Percentiles rank a stretch among this genome's conserved stretches.
Evolutionary conservation across 129 eudicot species (phyloP).

Genomic region (Lonicera japonica): DNA sequence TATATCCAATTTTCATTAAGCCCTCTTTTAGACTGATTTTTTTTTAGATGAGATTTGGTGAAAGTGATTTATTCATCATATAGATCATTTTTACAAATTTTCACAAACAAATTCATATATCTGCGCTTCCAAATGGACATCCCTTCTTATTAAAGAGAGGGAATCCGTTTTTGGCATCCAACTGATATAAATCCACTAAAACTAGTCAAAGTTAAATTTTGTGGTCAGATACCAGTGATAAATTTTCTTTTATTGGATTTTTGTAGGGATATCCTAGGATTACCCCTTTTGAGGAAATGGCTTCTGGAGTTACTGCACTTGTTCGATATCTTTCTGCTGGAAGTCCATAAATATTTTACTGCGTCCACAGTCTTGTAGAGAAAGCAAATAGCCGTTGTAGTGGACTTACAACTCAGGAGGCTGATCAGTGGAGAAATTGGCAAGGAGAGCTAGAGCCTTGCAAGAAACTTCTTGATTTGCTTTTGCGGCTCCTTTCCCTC

Average conservation of each 20-base stretch:
- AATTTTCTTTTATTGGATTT: conserved; percentile 8
- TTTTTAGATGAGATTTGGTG: no score
- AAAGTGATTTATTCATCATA: no score
- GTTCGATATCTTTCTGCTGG: conserved; percentile 98
- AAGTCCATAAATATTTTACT: conserved; percentile 72
- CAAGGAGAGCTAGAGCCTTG: conserved; percentile 75
- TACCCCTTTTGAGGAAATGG: conserved; percentile 96
- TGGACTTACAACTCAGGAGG: conserved; percentile 26
- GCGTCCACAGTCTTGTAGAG: conserved; percentile 63
- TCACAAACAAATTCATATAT: no score
- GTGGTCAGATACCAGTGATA: not conserved
- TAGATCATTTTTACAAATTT: no score
- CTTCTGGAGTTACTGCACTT: conserved; percentile 90
- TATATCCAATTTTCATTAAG: no score
- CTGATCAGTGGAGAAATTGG: conserved; percentile 50
- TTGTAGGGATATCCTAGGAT: conserved; percentile 72
- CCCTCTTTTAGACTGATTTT: no score
- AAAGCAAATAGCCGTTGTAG: conserved; percentile 57
- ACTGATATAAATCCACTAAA: no score
- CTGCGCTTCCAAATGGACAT: no score
- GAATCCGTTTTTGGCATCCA: no score
- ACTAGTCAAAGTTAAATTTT: not conserved
- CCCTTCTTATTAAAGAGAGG: no score
- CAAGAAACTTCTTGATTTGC: conserved; percentile 73
- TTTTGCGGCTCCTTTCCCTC: conserved; percentile 53